Percentiles rank a stretch among this genome's conserved stretches.
phyloP scores from a whole-genome alignment of 208 protist genomes.

The Leptomonas pyrrhocoris region DNA sequence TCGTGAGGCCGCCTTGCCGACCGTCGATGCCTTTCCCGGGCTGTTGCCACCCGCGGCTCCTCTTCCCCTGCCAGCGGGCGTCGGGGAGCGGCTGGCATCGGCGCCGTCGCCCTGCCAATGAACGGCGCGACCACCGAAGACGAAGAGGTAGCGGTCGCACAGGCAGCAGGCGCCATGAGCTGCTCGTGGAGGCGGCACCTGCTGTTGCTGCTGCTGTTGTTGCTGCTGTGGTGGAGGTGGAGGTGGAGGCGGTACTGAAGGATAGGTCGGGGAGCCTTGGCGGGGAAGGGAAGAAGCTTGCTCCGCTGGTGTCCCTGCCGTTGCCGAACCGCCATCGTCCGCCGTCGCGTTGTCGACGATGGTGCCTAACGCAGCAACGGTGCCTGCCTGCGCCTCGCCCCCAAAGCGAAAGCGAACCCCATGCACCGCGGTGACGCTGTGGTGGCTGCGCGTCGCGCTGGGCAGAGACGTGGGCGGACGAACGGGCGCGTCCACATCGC shows the following conservation, averaged over 20 bases:
- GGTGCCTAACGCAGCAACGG: conserved; percentile 44
- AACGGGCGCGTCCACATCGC: not conserved
- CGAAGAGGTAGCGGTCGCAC: conserved; percentile 62
- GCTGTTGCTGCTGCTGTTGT: conserved; percentile 9
- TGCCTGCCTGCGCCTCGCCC: conserved; percentile 48
- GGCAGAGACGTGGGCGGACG: not conserved
- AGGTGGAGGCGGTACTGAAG: not conserved
- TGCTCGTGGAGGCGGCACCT: conserved; percentile 48
- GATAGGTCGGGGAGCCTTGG: no score
- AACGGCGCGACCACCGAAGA: conserved; percentile 69
- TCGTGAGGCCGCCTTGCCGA: not conserved
- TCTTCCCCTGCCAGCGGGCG: not conserved
- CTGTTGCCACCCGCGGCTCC: conserved; percentile 3
- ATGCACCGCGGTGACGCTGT: conserved; percentile 40
- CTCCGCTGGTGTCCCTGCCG: not conserved
- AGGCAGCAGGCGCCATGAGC: conserved; percentile 66
- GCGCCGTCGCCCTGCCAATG: conserved; percentile 16
- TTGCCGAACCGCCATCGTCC: not conserved
- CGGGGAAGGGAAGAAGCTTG: no score
- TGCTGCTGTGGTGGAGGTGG: not conserved
- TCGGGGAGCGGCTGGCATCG: conserved; percentile 5
- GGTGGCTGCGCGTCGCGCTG: conserved; percentile 36
- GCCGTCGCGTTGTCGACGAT: no score
- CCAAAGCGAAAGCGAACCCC: conserved; percentile 66
- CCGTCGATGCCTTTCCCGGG: conserved; percentile 4